Evolutionary conservation across 305 asterid genomes (phyloP).

Genomic region (Solanum hybrid): DNA sequence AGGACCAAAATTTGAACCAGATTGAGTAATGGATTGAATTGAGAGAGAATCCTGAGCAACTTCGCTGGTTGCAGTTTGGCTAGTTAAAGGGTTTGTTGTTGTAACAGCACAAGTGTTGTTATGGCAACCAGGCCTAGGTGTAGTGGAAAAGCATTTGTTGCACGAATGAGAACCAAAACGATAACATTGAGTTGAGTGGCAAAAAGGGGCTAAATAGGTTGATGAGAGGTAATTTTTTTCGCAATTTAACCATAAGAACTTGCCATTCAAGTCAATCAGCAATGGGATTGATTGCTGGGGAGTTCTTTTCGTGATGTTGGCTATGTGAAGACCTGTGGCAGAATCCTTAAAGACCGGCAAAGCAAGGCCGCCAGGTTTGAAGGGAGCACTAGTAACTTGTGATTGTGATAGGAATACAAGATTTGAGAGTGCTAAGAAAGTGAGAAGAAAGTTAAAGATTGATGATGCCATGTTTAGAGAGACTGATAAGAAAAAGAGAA

Average conservation of each 20-base stretch:
- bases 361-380: conserved; percentile 25
- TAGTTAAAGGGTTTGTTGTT: conserved; percentile 31
- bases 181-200: conserved; percentile 41
- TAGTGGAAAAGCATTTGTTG: conserved; percentile 21
- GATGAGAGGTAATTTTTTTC: conserved; percentile 31
- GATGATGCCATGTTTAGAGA: not conserved
- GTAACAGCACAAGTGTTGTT: conserved; percentile 43
- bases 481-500: not conserved
- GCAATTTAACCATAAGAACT: conserved; percentile 30
- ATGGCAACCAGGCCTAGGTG: conserved; percentile 38
- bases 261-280: conserved; percentile 33
- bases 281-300: conserved; percentile 24
- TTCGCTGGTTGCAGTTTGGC: conserved; percentile 15
- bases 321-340: conserved; percentile 25
- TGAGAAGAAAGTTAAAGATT: not conserved
- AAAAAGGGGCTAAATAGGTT: conserved; percentile 34
- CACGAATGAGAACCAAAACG: conserved; percentile 30
- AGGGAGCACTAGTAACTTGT: conserved; percentile 9
- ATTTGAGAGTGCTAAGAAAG: not conserved
- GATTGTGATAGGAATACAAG: not conserved
- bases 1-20: conserved; percentile 13
- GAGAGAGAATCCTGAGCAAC: conserved; percentile 35
- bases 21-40: conserved; percentile 3
- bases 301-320: conserved; percentile 28
- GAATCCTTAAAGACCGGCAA: conserved; percentile 26